Percentiles rank a stretch among this genome's conserved stretches.
Conservation (phyloP, 2,329 filamentous ascomycete genomes). For the Aspergillus spinulosporus region DNA sequence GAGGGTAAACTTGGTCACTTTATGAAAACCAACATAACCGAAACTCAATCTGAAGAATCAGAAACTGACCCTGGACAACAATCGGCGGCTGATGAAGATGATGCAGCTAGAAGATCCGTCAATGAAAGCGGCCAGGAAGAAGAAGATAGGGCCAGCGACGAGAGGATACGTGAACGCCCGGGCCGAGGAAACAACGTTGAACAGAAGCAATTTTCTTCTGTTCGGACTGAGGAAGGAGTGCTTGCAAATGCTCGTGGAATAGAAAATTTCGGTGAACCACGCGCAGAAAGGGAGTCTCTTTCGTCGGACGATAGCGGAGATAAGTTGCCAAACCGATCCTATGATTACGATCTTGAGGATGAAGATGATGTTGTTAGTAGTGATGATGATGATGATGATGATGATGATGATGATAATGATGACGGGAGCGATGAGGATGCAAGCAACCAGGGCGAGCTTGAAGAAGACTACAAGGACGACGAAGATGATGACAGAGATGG, state of each 20-base stretch:
- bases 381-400: too few relatives aligned
- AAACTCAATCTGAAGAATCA: not conserved
- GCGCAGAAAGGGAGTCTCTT: conserved; percentile 3
- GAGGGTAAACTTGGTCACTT: not conserved
- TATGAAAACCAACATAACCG: not conserved
- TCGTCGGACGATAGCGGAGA: not conserved
- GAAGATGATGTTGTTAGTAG: too few relatives aligned
- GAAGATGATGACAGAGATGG: not conserved
- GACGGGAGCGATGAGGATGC: conserved; percentile 8
- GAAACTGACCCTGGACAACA: not conserved
- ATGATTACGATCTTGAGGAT: not conserved
- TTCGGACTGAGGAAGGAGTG: conserved; percentile 1
- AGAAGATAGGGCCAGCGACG: not conserved
- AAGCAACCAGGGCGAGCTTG: conserved; percentile 9
- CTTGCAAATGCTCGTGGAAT: conserved; percentile 25
- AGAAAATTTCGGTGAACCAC: conserved; percentile 6
- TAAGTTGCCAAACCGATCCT: not conserved
- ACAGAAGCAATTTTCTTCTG: not conserved
- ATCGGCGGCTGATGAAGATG: not conserved
- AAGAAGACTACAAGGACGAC: conserved; percentile 16
- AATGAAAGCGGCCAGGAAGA: not conserved
- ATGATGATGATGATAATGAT: not conserved
- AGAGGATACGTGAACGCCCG: conserved; percentile 18
- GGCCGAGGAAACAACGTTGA: not conserved
- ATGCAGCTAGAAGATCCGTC: not conserved